These are phyloP conservation scores for Clonostachys chloroleuca DNA, from an alignment of 2,329 filamentous ascomycete genomes.

Conservation along the genomic window DNA sequence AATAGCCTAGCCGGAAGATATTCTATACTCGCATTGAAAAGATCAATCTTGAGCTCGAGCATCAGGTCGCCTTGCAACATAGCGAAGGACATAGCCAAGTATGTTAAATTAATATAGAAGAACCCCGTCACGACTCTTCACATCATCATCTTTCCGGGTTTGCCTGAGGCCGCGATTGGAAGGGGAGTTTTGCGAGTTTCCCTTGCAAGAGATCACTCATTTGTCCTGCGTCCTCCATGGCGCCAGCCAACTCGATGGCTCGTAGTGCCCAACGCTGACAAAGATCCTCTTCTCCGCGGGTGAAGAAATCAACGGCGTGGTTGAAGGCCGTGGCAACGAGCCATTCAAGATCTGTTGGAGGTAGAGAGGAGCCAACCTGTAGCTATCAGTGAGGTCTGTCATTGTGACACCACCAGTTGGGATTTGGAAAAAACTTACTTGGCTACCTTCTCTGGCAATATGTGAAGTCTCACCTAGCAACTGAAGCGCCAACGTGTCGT, in stretches of 20 bases:
- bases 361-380: constrained; percentile 47
- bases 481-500: constrained; percentile 50
- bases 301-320: constrained; percentile 63
- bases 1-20: too few relatives aligned
- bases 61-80: too few relatives aligned
- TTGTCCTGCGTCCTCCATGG: constrained; percentile 41
- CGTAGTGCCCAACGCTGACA: constrained; percentile 59
- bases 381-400: not conserved
- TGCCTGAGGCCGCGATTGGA: constrained; percentile 3
- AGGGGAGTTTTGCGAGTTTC: constrained; percentile 33
- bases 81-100: too few relatives aligned
- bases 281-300: constrained; percentile 44
- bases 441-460: constrained; percentile 42
- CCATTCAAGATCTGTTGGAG: constrained; percentile 69
- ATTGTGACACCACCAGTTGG: constrained; percentile 6
- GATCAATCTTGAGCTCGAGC: too few relatives aligned
- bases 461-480: constrained; percentile 60
- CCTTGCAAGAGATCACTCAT: constrained; percentile 31
- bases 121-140: too few relatives aligned
- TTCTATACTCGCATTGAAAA: too few relatives aligned
- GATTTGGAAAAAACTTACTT: too few relatives aligned
- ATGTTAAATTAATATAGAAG: too few relatives aligned
- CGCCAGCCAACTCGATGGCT: constrained; percentile 57
- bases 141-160: too few relatives aligned
- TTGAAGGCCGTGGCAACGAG: constrained; percentile 68